A percentile compares a stretch with the other conserved stretches of the same genome.
These are phyloP conservation scores for Colletotrichum lupini DNA, from an alignment of 2,329 filamentous ascomycete species.

Conservation along the genomic window DNA sequence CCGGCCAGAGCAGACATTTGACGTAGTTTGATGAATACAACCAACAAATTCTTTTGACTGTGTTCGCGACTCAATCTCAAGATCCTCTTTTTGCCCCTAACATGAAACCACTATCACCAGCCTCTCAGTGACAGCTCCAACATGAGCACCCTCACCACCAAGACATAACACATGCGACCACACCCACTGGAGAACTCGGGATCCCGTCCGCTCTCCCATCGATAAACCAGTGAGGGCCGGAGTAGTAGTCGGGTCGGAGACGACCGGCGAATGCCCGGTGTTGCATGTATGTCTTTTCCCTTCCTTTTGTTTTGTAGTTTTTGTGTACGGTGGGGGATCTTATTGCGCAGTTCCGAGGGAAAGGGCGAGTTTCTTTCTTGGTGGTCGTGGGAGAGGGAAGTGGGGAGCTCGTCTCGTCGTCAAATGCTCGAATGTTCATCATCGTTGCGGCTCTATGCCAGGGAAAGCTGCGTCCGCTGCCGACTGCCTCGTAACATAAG, in stretches of 20 bases:
- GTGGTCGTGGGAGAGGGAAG: too few species aligned
- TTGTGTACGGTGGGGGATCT: not conserved
- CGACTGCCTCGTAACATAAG: too few species aligned
- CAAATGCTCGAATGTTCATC: too few species aligned
- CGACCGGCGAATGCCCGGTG: constrained; percentile 3
- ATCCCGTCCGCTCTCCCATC: constrained; percentile 12
- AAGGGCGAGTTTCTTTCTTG: not conserved
- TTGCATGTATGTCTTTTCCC: not conserved
- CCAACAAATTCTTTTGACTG: too few species aligned
- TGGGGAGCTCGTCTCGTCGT: not conserved
- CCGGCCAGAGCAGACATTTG: not conserved
- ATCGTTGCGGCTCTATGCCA: too few species aligned
- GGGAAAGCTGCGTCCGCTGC: too few species aligned
- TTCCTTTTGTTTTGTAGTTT: not conserved
- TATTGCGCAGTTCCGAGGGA: not conserved
- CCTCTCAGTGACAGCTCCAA: not conserved
- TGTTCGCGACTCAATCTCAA: too few species aligned
- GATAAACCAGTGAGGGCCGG: constrained; percentile 10
- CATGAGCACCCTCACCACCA: not conserved
- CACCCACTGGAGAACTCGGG: constrained; percentile 9
- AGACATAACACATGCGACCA: not conserved
- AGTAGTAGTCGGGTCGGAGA: constrained; percentile 10
- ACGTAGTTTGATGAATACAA: not conserved
- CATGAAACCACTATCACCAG: too few species aligned
- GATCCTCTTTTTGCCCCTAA: too few species aligned